Evolutionary conservation across 2,329 filamentous ascomycete genomes (phyloP).

Genomic region (Chaetomiaceae sp.): DNA sequence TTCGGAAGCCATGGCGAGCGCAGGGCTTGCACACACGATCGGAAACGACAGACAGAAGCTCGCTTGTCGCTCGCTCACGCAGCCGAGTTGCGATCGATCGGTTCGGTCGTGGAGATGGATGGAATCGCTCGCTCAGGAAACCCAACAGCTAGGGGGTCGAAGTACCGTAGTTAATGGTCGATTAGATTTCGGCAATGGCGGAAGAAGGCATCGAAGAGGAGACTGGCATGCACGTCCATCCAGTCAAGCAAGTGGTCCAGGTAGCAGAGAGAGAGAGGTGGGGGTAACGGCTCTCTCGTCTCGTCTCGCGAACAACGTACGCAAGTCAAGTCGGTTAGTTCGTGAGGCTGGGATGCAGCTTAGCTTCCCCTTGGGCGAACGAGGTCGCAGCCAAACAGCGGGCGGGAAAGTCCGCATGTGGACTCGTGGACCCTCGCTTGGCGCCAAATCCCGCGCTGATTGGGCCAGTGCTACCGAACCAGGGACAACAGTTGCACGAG

Average conservation of each 20-base stretch:
- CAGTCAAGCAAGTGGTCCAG: not conserved
- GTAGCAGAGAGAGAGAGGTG: not conserved
- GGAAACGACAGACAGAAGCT: not conserved
- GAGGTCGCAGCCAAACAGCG: conserved; percentile 17
- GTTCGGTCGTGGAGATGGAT: no score
- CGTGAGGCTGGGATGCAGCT: conserved; percentile 20
- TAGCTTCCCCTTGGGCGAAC: conserved; percentile 16
- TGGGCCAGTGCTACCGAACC: conserved; percentile 15
- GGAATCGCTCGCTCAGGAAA: not conserved
- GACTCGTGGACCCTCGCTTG: conserved; percentile 14
- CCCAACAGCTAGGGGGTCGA: no score
- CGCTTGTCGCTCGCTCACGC: not conserved
- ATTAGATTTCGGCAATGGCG: no score
- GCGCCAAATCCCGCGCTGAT: conserved; percentile 14
- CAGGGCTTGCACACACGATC: conserved; percentile 10
- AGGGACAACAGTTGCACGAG: conserved; percentile 2
- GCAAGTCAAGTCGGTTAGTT: no score
- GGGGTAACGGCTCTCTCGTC: not conserved
- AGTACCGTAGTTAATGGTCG: no score
- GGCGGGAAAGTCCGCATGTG: conserved; percentile 18
- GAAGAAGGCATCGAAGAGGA: no score
- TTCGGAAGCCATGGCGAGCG: conserved; percentile 27
- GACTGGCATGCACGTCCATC: conserved; percentile 2
- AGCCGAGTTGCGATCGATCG: no score
- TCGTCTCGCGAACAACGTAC: no score